Evolutionary conservation across 768 basidiomycete genomes (phyloP), one percentile per base, ranked within the genome.

Genomic region (Epithele typhae): DNA sequence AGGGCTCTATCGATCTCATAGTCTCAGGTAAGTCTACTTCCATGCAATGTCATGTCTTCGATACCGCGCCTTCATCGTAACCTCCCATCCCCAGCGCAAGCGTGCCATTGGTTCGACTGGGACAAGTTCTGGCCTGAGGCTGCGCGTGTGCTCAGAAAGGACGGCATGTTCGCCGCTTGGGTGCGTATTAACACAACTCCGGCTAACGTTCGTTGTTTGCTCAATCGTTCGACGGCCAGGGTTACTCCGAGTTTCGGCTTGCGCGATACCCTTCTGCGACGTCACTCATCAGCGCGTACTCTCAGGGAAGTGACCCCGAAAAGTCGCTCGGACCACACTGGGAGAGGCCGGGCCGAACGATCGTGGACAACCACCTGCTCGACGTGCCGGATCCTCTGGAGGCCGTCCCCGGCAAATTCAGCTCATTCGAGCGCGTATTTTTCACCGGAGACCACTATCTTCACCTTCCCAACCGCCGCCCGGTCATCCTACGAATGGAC

Each of bases 81-180:
- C 30, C 27, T 30, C 7, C 14, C 7, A 24, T 11, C 4, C n/a
- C 3, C 40, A 87, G 88, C 84, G 1, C 88, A 88, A 65, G 80
- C 88, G 0, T 78, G 78, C 3, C 89, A 92, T 59, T 90, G 88
- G 87, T 92, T 91, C 57, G 74, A 90, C 56, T 87, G 82, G 76
- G 61, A 65, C 5, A 78, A 75, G 54, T 70, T 84, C 6, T 92
- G 87, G 86, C 76, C 74, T 3, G 83, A 90, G 63, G 67, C 79
- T 0, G 69, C 71, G 10, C 70, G 84, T 3, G 73, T 85, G 7
- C 64, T 91, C 34, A 70, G 76, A 40, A 71, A 69, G 7, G 74
- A 78, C 14, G 89, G 87, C 3, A 82, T 77, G 1, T 79, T 79
- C 10, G 86, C 85, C 4, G 82, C 82, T 57, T 90, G 87, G 82